Evolutionary conservation across 257 asterid genomes (phyloP).

Genomic region (Solanum appendiculatum): DNA sequence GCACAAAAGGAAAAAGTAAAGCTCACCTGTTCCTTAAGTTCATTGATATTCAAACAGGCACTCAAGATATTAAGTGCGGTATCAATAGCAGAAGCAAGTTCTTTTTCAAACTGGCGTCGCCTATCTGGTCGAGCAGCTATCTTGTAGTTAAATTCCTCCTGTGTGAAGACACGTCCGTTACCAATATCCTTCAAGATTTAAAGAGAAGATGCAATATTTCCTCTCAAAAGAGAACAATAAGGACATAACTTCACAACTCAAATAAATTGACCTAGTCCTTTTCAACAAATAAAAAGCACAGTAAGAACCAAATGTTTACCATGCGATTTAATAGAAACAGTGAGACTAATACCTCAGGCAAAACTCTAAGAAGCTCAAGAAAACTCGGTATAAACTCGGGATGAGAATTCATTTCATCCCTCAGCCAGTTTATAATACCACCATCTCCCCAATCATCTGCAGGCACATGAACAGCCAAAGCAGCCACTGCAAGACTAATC

Average conservation of each 20-base stretch:
- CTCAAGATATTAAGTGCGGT: constrained; percentile 72
- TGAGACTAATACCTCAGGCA: constrained; percentile 75
- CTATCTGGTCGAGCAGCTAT: constrained; percentile 97
- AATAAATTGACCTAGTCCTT: neutral
- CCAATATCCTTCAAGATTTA: neutral
- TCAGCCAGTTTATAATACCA: constrained; percentile 81
- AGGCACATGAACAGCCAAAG: constrained; percentile 95
- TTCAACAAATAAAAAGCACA: neutral
- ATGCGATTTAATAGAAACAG: neutral
- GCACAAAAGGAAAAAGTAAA: constrained; percentile 6
- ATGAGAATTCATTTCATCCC: constrained; percentile 84
- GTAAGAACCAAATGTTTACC: neutral
- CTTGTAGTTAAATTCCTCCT: constrained; percentile 95
- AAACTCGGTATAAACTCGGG: constrained; percentile 89
- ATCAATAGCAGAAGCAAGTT: constrained; percentile 78
- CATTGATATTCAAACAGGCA: constrained; percentile 77
- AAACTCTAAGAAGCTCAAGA: constrained; percentile 89
- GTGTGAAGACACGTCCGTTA: constrained; percentile 5
- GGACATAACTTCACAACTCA: neutral
- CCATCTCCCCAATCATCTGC: constrained; percentile 96
- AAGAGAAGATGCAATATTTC: neutral
- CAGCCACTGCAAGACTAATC: constrained; percentile 99
- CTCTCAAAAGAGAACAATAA: neutral
- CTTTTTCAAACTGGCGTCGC: constrained; percentile 84
- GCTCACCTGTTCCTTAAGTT: constrained; percentile 74